Conservation (phyloP, 169 alveolate genomes). For the Cryptosporidium parvum region DNA sequence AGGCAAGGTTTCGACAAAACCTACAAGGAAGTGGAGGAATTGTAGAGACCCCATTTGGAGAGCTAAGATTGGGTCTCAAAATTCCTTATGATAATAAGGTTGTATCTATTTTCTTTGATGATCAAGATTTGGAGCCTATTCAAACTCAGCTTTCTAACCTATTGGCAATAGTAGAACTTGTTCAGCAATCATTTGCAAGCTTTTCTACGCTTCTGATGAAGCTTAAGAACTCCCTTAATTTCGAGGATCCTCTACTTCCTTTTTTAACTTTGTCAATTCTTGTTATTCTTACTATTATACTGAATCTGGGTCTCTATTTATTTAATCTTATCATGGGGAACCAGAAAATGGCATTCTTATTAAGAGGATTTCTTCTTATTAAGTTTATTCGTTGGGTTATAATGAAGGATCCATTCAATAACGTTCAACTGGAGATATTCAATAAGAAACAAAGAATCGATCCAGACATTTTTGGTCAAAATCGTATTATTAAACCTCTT, state of each 20-base stretch:
- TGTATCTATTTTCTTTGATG: constrained; percentile 69
- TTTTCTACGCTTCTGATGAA: constrained; percentile 22
- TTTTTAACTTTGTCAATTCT: constrained; percentile 10
- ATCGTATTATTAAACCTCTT: neutral
- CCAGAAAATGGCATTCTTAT: neutral
- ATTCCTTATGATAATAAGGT: constrained; percentile 49
- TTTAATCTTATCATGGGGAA: neutral
- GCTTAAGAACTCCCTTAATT: constrained; percentile 56
- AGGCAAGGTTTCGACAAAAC: neutral
- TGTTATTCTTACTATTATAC: neutral
- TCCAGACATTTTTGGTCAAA: neutral
- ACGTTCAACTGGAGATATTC: constrained; percentile 49
- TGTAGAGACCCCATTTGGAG: constrained; percentile 75
- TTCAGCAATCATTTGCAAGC: constrained; percentile 56
- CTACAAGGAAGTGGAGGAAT: constrained; percentile 19
- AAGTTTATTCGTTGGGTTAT: constrained; percentile 10
- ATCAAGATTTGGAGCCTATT: constrained; percentile 66
- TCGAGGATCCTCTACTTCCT: constrained; percentile 65
- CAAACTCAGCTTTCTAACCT: constrained; percentile 52
- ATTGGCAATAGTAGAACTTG: constrained; percentile 33
- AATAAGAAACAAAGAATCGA: constrained; percentile 25
- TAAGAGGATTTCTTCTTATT: constrained; percentile 12
- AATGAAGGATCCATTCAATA: constrained; percentile 44
- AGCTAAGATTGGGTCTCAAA: constrained; percentile 44
- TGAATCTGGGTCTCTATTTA: constrained; percentile 3